Base-by-base conservation (phyloP, 345 rosid species). In the Lumnitzera littorea region DNA sequence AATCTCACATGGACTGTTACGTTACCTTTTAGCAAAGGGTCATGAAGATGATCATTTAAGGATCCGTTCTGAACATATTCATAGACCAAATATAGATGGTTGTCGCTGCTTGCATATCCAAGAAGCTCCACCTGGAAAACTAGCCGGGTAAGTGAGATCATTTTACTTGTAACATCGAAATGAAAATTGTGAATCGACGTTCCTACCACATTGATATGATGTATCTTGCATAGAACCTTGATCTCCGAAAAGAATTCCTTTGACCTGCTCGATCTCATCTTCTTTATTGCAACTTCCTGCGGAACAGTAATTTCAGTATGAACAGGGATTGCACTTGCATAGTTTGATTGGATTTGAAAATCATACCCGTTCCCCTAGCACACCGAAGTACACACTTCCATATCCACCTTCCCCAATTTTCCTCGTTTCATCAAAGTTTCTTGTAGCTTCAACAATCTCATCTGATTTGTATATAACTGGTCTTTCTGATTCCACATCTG, bases 151-250 rank as follows among this genome's bases (percentile, higher is more conserved):
- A 3, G 41, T 2, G 25, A 56, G 16, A 15, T 52, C 50, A 61
- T 27, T 15, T 36, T 31, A 53, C 51, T 29, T 51, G 25, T 20
- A 15, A 53, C 24, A 5, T 25, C 25, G 29, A 41, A 16, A 36
- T 11, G 13, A 46, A 9, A 51, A 3, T n/a, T 16, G 24, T 10
- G 55, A 11, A 13, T 23, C 14, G 54, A 36, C 2, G 58, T 49
- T 51, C 24, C 60, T 36, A 71, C 76, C 79, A 71, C 70, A 61
- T 78, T 78, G 55, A 74, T 71, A 55, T 69, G 76, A 71, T 78
- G 74, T 52, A 68, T 58, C 62, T 55, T 74, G 72, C 72, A 74
- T 57, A 71, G 47, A 16, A 68, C 74, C 24, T 66, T 74, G 16
- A 68, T 69, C 79, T 78, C 72, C 6, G 70, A 55, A 6, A 65